Percentiles rank a stretch among this genome's conserved stretches.
Evolutionary conservation across 768 basidiomycete genomes (phyloP).

Genomic region (Mycena rebaudengoi): DNA sequence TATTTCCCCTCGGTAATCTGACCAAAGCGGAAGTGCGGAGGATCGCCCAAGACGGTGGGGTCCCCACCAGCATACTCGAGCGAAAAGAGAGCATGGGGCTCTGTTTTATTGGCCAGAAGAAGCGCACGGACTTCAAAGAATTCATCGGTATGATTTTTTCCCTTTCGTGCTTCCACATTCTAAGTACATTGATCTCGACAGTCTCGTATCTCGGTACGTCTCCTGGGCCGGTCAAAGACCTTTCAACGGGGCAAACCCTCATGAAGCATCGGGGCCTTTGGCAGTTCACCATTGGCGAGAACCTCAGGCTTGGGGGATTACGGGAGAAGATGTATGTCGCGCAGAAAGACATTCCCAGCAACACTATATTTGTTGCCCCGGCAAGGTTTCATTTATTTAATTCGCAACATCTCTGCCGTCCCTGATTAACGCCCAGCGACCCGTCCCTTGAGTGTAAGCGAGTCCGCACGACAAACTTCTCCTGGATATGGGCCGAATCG

Average conservation of each 20-base stretch:
- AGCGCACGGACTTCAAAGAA: slow-evolving; percentile 26
- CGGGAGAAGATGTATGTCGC: slow-evolving; percentile 74
- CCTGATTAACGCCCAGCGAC: slow-evolving; percentile 48
- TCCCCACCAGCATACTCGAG: slow-evolving; percentile 70
- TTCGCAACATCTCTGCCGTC: neutral
- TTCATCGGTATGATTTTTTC: slow-evolving; percentile 59
- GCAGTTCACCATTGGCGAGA: slow-evolving; percentile 88
- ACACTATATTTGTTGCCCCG: slow-evolving; percentile 81
- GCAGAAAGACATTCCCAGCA: slow-evolving; percentile 66
- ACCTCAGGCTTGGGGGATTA: slow-evolving; percentile 71
- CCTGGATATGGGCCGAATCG: slow-evolving; percentile 80
- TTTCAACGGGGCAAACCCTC: slow-evolving; percentile 59
- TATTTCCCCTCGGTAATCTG: slow-evolving; percentile 80
- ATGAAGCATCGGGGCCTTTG: slow-evolving; percentile 80
- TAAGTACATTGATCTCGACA: slow-evolving; percentile 37
- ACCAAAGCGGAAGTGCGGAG: slow-evolving; percentile 78
- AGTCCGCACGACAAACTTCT: slow-evolving; percentile 58
- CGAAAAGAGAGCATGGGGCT: slow-evolving; percentile 92
- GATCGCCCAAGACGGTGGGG: slow-evolving; percentile 65
- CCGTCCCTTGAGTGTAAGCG: slow-evolving; percentile 60
- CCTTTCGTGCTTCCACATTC: neutral
- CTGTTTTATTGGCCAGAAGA: slow-evolving; percentile 90
- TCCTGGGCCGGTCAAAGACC: slow-evolving; percentile 74
- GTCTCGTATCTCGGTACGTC: slow-evolving; percentile 79
- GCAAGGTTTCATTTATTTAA: slow-evolving; percentile 54